These are phyloP conservation scores for Saturnispora serradocipensis DNA, from an alignment of 805 yeast genomes.

Conservation along the genomic window DNA sequence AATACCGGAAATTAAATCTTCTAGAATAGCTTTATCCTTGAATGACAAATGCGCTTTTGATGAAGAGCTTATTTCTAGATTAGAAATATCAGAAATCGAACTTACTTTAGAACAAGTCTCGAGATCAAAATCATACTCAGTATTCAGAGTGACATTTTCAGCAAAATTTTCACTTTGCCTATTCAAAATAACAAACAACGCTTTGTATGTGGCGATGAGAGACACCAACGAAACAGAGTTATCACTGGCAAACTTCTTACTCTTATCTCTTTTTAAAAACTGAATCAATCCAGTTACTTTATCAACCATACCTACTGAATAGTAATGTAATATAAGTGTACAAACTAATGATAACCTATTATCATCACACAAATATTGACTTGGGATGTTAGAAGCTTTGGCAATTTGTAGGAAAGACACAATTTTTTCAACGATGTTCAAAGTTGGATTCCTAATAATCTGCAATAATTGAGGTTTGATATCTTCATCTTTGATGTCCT, in stretches of 20 bases:
- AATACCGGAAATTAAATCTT: conserved; percentile 10
- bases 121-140: neutral
- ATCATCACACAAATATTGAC: conserved; percentile 20
- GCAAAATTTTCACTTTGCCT: conserved; percentile 9
- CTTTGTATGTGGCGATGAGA: conserved; percentile 21
- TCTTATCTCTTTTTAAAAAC: conserved; percentile 16
- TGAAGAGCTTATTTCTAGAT: neutral
- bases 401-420: conserved; percentile 1
- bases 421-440: conserved; percentile 2
- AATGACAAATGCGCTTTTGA: neutral
- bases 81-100: neutral
- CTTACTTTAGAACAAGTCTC: neutral
- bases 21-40: conserved; percentile 3
- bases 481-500: neutral
- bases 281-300: conserved; percentile 20
- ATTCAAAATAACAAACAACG: conserved; percentile 17
- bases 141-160: neutral
- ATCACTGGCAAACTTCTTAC: conserved; percentile 7
- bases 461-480: neutral
- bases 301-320: conserved; percentile 14
- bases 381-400: neutral
- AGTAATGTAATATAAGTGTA: conserved; percentile 23
- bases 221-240: conserved; percentile 23
- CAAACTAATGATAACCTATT: conserved; percentile 25
- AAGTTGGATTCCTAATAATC: conserved; percentile 5